A percentile compares a stretch with the other conserved stretches of the same genome.
phyloP scores from a whole-genome alignment of 306 rosid genomes.

The Vigna angularis region DNA sequence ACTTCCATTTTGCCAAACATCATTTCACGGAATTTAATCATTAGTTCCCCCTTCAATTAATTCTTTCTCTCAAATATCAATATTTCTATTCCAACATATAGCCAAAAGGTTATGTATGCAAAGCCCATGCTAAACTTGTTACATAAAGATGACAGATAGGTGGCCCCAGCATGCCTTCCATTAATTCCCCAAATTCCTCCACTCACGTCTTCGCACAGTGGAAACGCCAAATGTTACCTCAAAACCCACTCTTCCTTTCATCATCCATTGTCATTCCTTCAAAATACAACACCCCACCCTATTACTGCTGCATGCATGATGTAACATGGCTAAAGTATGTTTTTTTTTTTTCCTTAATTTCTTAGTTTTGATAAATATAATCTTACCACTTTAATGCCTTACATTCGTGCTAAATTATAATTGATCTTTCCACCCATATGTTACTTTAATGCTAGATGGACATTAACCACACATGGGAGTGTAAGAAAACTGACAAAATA shows the following conservation, averaged over 20 bases:
- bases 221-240: slow-evolving; percentile 38
- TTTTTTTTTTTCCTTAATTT: too few species aligned
- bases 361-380: neutral
- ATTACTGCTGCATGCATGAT: slow-evolving; percentile 50
- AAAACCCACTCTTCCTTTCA: neutral
- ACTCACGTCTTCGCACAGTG: slow-evolving; percentile 43
- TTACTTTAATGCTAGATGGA: neutral
- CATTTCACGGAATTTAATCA: slow-evolving; percentile 64
- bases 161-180: slow-evolving; percentile 54
- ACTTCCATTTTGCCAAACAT: slow-evolving; percentile 59
- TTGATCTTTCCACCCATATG: neutral
- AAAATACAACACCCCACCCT: neutral
- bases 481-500: neutral
- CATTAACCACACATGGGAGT: neutral
- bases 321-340: neutral
- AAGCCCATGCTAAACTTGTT: slow-evolving; percentile 53
- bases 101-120: slow-evolving; percentile 62
- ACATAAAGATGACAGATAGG: slow-evolving; percentile 56
- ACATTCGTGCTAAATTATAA: neutral
- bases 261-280: neutral
- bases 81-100: slow-evolving; percentile 56
- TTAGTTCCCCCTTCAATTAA: slow-evolving; percentile 47
- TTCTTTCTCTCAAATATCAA: slow-evolving; percentile 53
- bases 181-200: slow-evolving; percentile 57
- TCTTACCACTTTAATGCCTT: neutral